Evolutionary conservation across 202 grass and related monocot genomes (phyloP).

Genomic region (Zizania palustris): DNA sequence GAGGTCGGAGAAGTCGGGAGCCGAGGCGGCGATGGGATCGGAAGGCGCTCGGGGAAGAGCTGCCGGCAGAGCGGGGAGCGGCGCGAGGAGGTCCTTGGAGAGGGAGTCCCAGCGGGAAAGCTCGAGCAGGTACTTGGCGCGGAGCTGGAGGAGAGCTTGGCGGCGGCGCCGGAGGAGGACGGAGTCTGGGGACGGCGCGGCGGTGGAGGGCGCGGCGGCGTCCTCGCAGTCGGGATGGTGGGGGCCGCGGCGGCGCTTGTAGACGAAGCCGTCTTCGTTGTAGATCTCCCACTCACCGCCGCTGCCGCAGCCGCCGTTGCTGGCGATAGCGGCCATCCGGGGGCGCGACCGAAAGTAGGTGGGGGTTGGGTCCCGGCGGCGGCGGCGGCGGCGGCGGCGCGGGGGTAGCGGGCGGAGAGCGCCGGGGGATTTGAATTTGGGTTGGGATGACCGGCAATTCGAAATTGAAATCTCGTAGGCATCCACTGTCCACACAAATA

Average conservation of each 20-base stretch:
- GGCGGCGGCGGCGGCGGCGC: conserved; percentile 1
- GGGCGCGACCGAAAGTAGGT: background rate
- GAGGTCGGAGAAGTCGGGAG: background rate
- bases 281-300: conserved; percentile 57
- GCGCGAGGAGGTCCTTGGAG: conserved; percentile 8
- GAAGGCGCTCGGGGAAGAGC: conserved; percentile 7
- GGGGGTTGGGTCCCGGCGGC: background rate
- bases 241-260: conserved; percentile 54
- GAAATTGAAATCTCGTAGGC: background rate
- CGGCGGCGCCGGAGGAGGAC: conserved; percentile 44
- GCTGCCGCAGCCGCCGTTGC: conserved; percentile 8
- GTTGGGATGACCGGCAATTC: background rate
- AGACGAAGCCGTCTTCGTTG: conserved; percentile 69
- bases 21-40: background rate
- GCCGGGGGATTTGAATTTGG: background rate
- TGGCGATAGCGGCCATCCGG: conserved; percentile 21
- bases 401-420: background rate
- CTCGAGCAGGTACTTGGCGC: conserved; percentile 54
- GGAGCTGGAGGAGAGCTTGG: conserved; percentile 44
- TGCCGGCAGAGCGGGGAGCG: conserved; percentile 10
- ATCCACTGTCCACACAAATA: no score
- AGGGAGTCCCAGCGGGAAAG: conserved; percentile 64
- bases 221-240: background rate
- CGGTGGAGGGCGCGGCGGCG: background rate
- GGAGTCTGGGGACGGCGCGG: conserved; percentile 24